Evolutionary conservation across 768 basidiomycete species (phyloP).

Genomic region (Mycena filopes): DNA sequence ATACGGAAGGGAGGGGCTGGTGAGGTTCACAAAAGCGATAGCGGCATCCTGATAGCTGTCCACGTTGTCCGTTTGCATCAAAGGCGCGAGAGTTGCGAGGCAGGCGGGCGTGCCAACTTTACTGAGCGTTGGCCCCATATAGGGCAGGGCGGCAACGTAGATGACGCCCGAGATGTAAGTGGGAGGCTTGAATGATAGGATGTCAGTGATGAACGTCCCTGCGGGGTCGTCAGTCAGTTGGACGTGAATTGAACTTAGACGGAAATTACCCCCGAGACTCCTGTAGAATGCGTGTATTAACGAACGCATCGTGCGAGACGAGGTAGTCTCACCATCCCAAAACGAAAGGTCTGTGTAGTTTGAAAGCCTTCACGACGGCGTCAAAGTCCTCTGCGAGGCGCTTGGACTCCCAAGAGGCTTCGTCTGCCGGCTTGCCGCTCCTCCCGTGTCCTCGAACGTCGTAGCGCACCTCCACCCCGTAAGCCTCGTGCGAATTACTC

Average conservation of each 20-base stretch:
- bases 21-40: constrained; percentile 33
- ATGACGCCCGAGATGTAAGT: constrained; percentile 41
- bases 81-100: constrained; percentile 30
- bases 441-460: constrained; percentile 48
- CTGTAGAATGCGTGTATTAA: constrained; percentile 12
- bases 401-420: constrained; percentile 41
- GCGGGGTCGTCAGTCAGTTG: neutral
- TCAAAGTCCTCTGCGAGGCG: constrained; percentile 45
- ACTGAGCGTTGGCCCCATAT: constrained; percentile 38
- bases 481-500: neutral
- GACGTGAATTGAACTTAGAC: no score
- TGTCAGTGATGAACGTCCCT: constrained; percentile 41
- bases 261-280: constrained; percentile 39
- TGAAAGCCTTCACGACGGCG: constrained; percentile 43
- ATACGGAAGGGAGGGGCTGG: constrained; percentile 31
- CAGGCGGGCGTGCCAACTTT: constrained; percentile 34
- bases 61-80: constrained; percentile 37
- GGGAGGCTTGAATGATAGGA: constrained; percentile 38
- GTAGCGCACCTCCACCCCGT: constrained; percentile 42
- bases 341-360: constrained; percentile 41
- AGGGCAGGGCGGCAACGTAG: constrained; percentile 40
- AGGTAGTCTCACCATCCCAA: constrained; percentile 45
- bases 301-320: no score
- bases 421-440: constrained; percentile 40
- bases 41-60: constrained; percentile 38